Evolutionary conservation across 192 early-diverging fungal genomes (phyloP).

Genomic region (Backusella parvicylindrica): DNA sequence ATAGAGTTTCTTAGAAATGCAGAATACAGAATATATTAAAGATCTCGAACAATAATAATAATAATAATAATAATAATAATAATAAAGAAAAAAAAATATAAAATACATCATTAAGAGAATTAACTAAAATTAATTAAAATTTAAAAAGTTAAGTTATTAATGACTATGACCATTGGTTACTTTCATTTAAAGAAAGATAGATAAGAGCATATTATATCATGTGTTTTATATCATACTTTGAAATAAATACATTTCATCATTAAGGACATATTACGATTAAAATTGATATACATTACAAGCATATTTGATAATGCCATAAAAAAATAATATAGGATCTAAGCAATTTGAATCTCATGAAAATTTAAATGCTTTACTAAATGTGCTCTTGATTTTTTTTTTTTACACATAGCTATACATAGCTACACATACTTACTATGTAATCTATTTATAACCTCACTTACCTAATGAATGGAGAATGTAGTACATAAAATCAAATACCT

Average conservation of each 20-base stretch:
- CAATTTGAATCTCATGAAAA: too few relatives aligned
- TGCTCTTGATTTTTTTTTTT: neutral
- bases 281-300: too few relatives aligned
- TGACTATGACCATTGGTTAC: neutral
- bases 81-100: too few relatives aligned
- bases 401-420: neutral
- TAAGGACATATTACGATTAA: neutral
- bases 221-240: neutral
- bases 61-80: too few relatives aligned
- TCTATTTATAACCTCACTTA: neutral
- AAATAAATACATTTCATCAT: neutral
- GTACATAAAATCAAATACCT: neutral
- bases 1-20: neutral
- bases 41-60: neutral
- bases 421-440: neutral
- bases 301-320: too few relatives aligned
- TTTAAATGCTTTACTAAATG: neutral
- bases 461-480: neutral
- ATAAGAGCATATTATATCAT: neutral
- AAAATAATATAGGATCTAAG: too few relatives aligned
- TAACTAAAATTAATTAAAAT: neutral
- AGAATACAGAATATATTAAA: neutral
- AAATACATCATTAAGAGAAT: neutral
- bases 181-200: neutral
- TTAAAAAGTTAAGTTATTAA: neutral